phyloP scores from a whole-genome alignment of 2,329 filamentous ascomycete species.

The Bipolaris bicolor region DNA sequence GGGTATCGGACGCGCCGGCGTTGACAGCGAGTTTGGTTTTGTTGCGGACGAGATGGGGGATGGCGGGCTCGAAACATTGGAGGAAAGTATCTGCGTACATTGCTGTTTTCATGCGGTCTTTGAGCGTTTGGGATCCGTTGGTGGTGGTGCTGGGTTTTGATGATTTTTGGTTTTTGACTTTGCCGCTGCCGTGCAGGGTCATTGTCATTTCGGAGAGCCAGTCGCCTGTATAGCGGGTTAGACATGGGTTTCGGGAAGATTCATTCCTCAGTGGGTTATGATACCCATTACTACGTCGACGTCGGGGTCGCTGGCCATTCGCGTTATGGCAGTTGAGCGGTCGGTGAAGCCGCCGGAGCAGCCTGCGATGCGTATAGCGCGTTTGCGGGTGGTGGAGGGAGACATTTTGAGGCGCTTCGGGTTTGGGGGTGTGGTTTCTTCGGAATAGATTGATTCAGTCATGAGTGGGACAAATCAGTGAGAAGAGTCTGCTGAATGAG shows the following conservation, averaged over 20 bases:
- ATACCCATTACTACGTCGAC: slow-evolving; percentile 36
- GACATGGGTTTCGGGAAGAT: too few relatives aligned
- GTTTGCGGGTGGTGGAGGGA: slow-evolving; percentile 25
- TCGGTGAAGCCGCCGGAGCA: slow-evolving; percentile 51
- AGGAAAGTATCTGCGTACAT: slow-evolving; percentile 54
- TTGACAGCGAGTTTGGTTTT: slow-evolving; percentile 58
- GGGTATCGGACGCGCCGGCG: slow-evolving; percentile 61
- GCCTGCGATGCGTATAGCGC: slow-evolving; percentile 41
- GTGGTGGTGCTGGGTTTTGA: neutral
- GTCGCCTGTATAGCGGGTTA: slow-evolving; percentile 15
- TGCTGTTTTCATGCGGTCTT: slow-evolving; percentile 33
- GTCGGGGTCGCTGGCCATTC: slow-evolving; percentile 37
- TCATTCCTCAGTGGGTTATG: too few relatives aligned
- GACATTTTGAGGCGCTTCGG: slow-evolving; percentile 20
- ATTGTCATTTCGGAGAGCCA: slow-evolving; percentile 43
- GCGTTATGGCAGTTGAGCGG: slow-evolving; percentile 45
- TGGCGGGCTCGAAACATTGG: slow-evolving; percentile 50
- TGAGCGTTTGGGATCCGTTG: slow-evolving; percentile 50
- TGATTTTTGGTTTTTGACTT: slow-evolving; percentile 44
- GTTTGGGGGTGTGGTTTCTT: neutral
- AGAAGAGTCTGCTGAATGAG: neutral
- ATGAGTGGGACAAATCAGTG: neutral
- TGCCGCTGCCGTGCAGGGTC: slow-evolving; percentile 34
- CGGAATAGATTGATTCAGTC: neutral
- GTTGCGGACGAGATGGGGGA: slow-evolving; percentile 27